Percentiles rank a stretch among this genome's conserved stretches.
These are phyloP conservation scores for Candida sp. DNA, from an alignment of 1,139 yeast genomes.

Conservation along the genomic window DNA sequence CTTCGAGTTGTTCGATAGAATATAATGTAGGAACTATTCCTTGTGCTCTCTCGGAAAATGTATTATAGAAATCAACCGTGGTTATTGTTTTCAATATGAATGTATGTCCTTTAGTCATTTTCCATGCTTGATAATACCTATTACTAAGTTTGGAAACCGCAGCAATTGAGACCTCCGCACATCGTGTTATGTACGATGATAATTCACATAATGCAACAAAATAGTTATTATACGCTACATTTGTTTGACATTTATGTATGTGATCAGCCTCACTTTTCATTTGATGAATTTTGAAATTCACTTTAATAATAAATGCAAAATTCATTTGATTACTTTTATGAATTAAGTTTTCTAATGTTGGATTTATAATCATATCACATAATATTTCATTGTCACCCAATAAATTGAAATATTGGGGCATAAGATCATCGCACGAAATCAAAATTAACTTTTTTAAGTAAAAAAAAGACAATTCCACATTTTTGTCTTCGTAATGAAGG, in stretches of 20 bases:
- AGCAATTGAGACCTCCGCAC: conserved; percentile 34
- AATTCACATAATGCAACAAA: conserved; percentile 22
- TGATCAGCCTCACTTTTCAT: conserved; percentile 15
- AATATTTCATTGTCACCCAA: conserved; percentile 26
- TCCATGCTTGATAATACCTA: conserved; percentile 51
- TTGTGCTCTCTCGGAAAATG: conserved; percentile 11
- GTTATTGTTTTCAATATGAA: conserved; percentile 26
- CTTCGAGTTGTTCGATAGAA: conserved; percentile 22
- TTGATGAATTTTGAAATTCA: conserved; percentile 18
- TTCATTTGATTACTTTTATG: conserved; percentile 35
- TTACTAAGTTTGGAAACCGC: conserved; percentile 37
- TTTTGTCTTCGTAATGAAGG: conserved; percentile 34
- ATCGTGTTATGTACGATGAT: conserved; percentile 29
- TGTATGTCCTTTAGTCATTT: conserved; percentile 43
- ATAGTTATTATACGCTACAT: conserved; percentile 14
- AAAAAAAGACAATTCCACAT: conserved; percentile 24
- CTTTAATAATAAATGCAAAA: conserved; percentile 29
- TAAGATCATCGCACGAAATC: conserved; percentile 28
- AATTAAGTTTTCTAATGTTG: conserved; percentile 34
- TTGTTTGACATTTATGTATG: conserved; percentile 12
- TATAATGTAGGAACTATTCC: conserved; percentile 10
- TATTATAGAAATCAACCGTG: conserved; percentile 26
- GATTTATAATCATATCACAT: conserved; percentile 42
- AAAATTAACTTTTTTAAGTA: conserved; percentile 33
- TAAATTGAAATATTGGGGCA: conserved; percentile 37